Evolutionary conservation across 2,329 filamentous ascomycete genomes (phyloP), one percentile per base, ranked within the genome.

Genomic region (Mariannaea sp.): DNA sequence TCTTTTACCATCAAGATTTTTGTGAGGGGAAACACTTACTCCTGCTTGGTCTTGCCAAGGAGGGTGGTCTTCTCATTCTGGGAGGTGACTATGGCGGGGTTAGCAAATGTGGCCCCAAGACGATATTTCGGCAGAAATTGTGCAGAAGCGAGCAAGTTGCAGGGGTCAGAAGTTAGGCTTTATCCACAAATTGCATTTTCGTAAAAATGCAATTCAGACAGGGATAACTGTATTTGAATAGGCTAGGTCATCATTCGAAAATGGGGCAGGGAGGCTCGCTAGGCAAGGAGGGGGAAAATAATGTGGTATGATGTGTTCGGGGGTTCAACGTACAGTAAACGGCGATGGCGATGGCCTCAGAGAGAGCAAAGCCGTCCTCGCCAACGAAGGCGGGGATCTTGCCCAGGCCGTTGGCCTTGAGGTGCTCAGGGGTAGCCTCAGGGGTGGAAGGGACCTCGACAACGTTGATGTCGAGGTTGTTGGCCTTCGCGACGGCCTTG

Each of bases 51-150:
- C 88, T 97, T 97, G 73, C 94, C 94, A 69, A 99, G 87, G 65
- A 99, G 92, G 67, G 92, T 95, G 70, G 94, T 99, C 89, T 97
- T 97, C 88, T 97, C 94, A 77, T 99, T 99, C 82, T 99, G 94
- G 68, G 94, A 97, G 70, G 94, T 92, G 75, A 99, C 94, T 97
- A 39, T 58, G 26, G 72, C 58, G 57, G 55, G 63, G 68, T 77
- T 67, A 77, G 71, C 63, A 33, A 60, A 57, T 49, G 40, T 33
- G 36, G 22, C 40, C 48, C 64, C 70, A 44, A 56, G 45, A 26
- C 41, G 56, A 38, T 20, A 7, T 4, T 51, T 24, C 17, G 20
- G 46, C 24, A 17, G 17, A 35, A 40, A 55, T 42, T 51, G 61
- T 65, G 61, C 65, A 71, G 66, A 64, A 58, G 61, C 40, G 49